phyloP scores from a whole-genome alignment of 1,284 basidiomycete genomes.

The Marasmius fiardii region DNA sequence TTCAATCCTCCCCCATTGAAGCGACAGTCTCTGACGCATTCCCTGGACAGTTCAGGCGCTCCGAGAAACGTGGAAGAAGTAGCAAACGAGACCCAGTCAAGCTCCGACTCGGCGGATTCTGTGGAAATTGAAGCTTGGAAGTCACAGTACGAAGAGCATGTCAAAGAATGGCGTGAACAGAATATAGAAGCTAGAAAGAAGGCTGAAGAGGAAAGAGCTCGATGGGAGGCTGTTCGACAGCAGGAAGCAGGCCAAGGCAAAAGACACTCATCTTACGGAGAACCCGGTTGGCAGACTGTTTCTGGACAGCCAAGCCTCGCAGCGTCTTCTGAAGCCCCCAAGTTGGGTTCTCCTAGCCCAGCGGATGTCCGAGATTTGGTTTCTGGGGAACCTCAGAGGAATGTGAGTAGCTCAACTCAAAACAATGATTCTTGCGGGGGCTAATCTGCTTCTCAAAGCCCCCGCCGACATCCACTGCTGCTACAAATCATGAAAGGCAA shows the following conservation, averaged over 20 bases:
- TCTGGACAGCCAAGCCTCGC: conserved; percentile 16
- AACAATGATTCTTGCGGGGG: not conserved
- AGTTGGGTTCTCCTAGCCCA: conserved; percentile 23
- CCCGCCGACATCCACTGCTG: conserved; percentile 1
- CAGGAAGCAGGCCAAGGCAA: conserved; percentile 39
- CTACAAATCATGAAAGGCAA: conserved; percentile 47
- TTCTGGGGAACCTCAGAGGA: conserved; percentile 33
- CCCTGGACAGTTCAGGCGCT: conserved; percentile 6
- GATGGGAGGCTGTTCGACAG: conserved; percentile 59
- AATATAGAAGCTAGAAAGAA: conserved; percentile 72
- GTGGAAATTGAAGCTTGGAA: conserved; percentile 44
- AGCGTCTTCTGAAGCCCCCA: conserved; percentile 9
- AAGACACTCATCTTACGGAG: conserved; percentile 12
- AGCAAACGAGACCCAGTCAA: not conserved
- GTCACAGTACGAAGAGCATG: conserved; percentile 64
- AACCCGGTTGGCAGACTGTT: conserved; percentile 17
- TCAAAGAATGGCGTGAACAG: conserved; percentile 70
- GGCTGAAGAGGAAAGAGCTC: conserved; percentile 68
- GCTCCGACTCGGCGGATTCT: conserved; percentile 9
- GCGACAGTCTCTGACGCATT: conserved; percentile 14
- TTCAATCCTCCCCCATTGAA: conserved; percentile 17
- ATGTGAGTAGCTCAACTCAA: conserved; percentile 21
- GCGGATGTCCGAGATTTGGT: conserved; percentile 45
- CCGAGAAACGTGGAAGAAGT: conserved; percentile 6
- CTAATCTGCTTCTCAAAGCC: not conserved